phyloP scores from a whole-genome alignment of 306 rosid species.

The Senna tora region DNA sequence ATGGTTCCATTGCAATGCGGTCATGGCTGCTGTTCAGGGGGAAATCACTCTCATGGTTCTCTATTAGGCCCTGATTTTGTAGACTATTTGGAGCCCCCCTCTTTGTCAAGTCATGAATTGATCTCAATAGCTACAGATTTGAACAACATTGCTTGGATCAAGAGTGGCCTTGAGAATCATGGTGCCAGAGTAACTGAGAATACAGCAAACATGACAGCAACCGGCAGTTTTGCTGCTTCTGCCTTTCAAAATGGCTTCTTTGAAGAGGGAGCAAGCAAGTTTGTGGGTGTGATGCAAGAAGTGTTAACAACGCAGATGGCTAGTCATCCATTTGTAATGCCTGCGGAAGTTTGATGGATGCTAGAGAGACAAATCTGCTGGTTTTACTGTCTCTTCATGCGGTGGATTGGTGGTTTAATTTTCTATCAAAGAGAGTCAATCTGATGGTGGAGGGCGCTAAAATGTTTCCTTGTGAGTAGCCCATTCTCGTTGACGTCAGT shows the following conservation, averaged over 20 bases:
- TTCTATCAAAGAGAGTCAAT: not conserved
- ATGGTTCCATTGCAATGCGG: conserved; percentile 62
- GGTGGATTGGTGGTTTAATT: not conserved
- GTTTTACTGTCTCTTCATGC: conserved; percentile 1
- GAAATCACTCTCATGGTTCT: conserved; percentile 40
- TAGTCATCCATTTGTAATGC: conserved; percentile 53
- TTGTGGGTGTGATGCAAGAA: conserved; percentile 58
- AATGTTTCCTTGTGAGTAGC: not conserved
- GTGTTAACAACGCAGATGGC: conserved; percentile 53
- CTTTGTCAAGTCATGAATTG: conserved; percentile 62
- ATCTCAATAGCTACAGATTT: conserved; percentile 67
- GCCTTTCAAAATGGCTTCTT: conserved; percentile 36
- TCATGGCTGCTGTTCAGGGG: conserved; percentile 57
- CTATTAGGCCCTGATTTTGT: conserved; percentile 77
- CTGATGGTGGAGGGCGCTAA: not conserved
- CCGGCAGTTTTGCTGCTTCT: conserved; percentile 37
- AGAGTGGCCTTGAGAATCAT: conserved; percentile 66
- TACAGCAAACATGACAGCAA: conserved; percentile 37
- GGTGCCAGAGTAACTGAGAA: conserved; percentile 38
- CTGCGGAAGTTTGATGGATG: conserved; percentile 63
- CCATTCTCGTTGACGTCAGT: conserved; percentile 17
- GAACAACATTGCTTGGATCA: conserved; percentile 77
- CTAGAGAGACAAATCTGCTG: conserved; percentile 43
- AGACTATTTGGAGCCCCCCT: conserved; percentile 59
- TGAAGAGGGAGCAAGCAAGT: conserved; percentile 54